Percentiles rank a stretch among this genome's conserved stretches.
Evolutionary conservation across 2,329 filamentous ascomycete genomes (phyloP).

Genomic region (Pseudogymnoascus sp.): DNA sequence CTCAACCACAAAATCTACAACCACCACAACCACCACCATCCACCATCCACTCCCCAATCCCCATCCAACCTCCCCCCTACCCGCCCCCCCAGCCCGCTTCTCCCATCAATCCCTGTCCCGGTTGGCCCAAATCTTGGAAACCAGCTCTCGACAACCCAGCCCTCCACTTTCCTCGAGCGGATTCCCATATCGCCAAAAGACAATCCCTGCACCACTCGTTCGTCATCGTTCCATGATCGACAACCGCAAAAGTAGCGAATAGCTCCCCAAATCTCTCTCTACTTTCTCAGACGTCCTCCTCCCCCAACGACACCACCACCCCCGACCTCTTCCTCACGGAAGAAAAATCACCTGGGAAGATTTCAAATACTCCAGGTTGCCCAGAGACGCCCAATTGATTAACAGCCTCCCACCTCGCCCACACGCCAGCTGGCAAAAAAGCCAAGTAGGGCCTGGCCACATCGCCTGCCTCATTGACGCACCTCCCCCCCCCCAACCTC

Average conservation of each 20-base stretch:
- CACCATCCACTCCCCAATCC: constrained; percentile 15
- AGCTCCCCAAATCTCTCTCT: not conserved
- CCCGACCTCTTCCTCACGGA: not conserved
- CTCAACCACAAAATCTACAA: not conserved
- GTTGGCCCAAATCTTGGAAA: not conserved
- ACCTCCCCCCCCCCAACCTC: not conserved
- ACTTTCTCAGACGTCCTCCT: not conserved
- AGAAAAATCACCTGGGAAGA: not conserved
- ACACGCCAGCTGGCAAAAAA: not conserved
- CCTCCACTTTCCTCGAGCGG: not conserved
- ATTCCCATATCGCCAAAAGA: not conserved
- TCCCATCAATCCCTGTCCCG: constrained; percentile 12
- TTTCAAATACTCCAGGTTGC: not conserved
- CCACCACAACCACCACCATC: constrained; percentile 14
- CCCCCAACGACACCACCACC: not conserved
- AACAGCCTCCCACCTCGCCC: not conserved
- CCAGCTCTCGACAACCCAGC: not conserved
- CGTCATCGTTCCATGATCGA: not conserved
- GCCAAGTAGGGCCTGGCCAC: not conserved
- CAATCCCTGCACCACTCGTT: not conserved
- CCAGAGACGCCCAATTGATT: not conserved
- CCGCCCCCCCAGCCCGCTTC: constrained; percentile 21
- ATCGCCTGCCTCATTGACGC: not conserved
- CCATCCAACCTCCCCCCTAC: constrained; percentile 13
- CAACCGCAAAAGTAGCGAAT: not conserved